A percentile compares a stretch with the other conserved stretches of the same genome.
These are phyloP conservation scores for Dentipellis sp. DNA, from an alignment of 768 basidiomycete genomes.

Conservation along the genomic window DNA sequence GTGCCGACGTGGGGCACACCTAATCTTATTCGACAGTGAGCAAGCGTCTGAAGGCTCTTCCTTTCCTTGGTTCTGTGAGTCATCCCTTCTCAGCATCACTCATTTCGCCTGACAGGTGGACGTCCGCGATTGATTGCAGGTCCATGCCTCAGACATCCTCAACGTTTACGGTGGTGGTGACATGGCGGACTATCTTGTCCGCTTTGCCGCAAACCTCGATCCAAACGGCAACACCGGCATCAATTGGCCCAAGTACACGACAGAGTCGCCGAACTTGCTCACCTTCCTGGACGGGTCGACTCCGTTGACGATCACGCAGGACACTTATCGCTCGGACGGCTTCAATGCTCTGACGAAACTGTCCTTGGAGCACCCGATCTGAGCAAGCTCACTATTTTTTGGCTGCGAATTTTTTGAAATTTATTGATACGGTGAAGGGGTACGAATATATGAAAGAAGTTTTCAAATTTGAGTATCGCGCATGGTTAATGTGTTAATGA, in stretches of 20 bases:
- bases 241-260: conserved; percentile 11
- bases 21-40: conserved; percentile 19
- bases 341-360: conserved; percentile 2
- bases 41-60: conserved; percentile 22
- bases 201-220: conserved; percentile 19
- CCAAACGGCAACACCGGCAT: conserved; percentile 15
- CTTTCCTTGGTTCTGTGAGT: conserved; percentile 18
- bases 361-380: background rate
- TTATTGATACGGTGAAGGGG: no score
- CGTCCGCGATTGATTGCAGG: background rate
- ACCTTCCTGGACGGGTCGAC: conserved; percentile 7
- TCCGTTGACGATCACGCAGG: conserved; percentile 7
- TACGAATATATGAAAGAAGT: no score
- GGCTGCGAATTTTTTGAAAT: no score
- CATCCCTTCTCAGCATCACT: conserved; percentile 9
- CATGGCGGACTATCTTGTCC: conserved; percentile 13
- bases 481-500: no score
- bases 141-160: conserved; percentile 6
- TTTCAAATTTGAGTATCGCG: no score
- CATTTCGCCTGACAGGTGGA: background rate
- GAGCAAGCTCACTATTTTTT: background rate
- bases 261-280: background rate
- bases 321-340: conserved; percentile 12
- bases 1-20: no score
- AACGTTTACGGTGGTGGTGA: conserved; percentile 4